A percentile compares a stretch with the other conserved stretches of the same genome.
Evolutionary conservation across 179 eudicot genomes (phyloP).

Genomic region (Beta lomatogona): DNA sequence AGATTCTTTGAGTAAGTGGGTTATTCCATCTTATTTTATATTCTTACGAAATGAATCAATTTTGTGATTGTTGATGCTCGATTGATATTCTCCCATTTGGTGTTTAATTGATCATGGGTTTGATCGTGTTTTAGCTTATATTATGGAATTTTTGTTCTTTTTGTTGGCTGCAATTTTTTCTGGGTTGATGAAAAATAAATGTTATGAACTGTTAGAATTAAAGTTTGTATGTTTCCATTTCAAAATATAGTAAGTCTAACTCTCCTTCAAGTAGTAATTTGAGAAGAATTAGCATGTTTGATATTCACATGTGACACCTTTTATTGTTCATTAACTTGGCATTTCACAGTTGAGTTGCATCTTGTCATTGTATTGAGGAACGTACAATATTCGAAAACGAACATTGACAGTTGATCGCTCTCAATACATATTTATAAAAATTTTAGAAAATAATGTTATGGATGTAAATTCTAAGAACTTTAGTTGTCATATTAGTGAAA

Average conservation of each 20-base stretch:
- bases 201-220: not conserved
- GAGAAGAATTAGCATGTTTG: not conserved
- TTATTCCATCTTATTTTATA: not conserved
- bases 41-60: not conserved
- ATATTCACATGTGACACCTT: not conserved
- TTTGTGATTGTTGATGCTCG: conserved; percentile 1
- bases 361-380: not conserved
- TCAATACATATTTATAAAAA: too few relatives aligned
- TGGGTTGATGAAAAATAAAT: not conserved
- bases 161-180: not conserved
- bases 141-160: not conserved
- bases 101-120: conserved; percentile 6
- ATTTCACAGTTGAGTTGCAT: not conserved
- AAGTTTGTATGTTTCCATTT: not conserved
- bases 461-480: too few relatives aligned
- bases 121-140: not conserved
- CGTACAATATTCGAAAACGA: too few relatives aligned
- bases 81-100: not conserved
- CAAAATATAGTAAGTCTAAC: not conserved
- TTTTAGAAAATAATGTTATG: too few relatives aligned
- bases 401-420: too few relatives aligned
- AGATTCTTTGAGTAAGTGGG: conserved; percentile 24
- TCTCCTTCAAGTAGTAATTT: not conserved
- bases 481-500: too few relatives aligned
- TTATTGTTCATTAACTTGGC: not conserved